Base-by-base conservation (phyloP, 1,284 basidiomycete species). In the Dichomitus squalens region DNA sequence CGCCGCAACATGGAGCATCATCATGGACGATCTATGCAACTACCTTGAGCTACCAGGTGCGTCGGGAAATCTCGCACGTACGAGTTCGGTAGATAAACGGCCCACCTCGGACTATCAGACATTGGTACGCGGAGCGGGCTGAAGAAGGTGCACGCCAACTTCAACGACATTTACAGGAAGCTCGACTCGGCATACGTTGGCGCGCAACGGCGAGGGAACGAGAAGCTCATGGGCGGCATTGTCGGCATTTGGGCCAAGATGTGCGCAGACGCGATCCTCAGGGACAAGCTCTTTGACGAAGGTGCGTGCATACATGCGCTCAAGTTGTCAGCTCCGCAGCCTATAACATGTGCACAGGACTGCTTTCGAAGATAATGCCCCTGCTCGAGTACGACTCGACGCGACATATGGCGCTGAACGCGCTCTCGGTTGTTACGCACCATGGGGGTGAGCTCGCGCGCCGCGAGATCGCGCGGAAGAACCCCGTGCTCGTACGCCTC, bases 241-340 rank as follows among this genome's bases (percentile, higher is more conserved):
- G 74, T 86, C 9, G 82, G 79, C 2, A 82, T 88, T 46, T 87
- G 81, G 65, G 79, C 83, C 9, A 84, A 83, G 64, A 84, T 88
- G 83, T 86, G 76, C 36, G 75, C 76, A 0, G 85, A 88, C 68
- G 75, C 82, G 1, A 73, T 87, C 46, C 68, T 87, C 49, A 75
- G 84, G 25, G 77, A 86, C 68, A 81, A 82, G 60, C 72, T 87
- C 21, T 79, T 84, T 65, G 74, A 78, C 35, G 76, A 78, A 75
- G 84, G 85, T 84, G 61, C 48, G 68, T 60, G 20, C 36, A 29
- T 14, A n/a, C 21, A 23, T 11, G 12, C 46, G 18, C 7, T 8
- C 8, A 8, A 14, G 7, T 21, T 23, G 6, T 7, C 16, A 25
- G 16, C 25, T 49, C 18, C 38, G 20, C 11, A 12, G n/a, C 40